Evolutionary conservation across 768 basidiomycete species (phyloP).

Genomic region (Gloeopeniophorella convolvens): DNA sequence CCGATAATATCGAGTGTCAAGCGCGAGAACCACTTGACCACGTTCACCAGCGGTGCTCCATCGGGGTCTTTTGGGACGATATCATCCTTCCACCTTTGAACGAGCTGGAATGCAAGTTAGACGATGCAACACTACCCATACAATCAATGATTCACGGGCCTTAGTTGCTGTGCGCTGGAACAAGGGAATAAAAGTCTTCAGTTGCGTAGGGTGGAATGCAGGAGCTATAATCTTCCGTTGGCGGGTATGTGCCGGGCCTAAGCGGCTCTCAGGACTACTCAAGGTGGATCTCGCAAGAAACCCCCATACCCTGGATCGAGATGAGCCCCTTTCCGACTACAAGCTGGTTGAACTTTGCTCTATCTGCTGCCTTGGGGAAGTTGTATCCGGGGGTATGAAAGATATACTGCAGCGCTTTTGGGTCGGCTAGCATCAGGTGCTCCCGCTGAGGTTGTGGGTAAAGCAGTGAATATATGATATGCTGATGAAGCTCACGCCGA

Average conservation of each 20-base stretch:
- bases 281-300: too few species aligned
- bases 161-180: conserved; percentile 20
- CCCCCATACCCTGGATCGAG: conserved; percentile 19
- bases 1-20: conserved; percentile 25
- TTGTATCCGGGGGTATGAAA: conserved; percentile 25
- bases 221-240: conserved; percentile 25
- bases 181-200: conserved; percentile 22
- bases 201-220: conserved; percentile 22
- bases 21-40: conserved; percentile 21
- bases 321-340: conserved; percentile 20
- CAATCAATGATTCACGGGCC: not conserved
- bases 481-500: conserved; percentile 21
- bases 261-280: not conserved
- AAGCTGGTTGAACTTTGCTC: conserved; percentile 9
- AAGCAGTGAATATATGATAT: not conserved
- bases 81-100: conserved; percentile 22
- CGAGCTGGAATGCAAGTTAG: conserved; percentile 10
- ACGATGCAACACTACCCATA: not conserved
- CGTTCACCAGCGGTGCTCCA: conserved; percentile 10
- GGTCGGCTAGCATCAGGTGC: not conserved
- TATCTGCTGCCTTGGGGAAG: conserved; percentile 13
- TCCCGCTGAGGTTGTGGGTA: conserved; percentile 11
- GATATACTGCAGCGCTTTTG: conserved; percentile 26
- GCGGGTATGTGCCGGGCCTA: conserved; percentile 21
- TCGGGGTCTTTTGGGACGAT: conserved; percentile 2